Conservation (phyloP, 1,284 basidiomycete genomes). For the Moniliophthora roreri region DNA sequence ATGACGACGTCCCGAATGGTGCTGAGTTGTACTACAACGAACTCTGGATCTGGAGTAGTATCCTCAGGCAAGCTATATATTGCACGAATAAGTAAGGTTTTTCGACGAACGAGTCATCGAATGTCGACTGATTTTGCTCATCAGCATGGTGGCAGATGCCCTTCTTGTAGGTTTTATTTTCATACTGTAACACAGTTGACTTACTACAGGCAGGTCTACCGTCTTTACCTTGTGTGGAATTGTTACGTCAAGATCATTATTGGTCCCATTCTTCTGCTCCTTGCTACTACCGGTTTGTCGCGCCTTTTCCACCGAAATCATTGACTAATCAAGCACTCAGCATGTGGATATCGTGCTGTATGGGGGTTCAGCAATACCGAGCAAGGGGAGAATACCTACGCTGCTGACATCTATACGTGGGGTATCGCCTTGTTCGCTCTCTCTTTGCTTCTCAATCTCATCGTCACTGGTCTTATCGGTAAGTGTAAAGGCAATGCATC, state of each 20-base stretch:
- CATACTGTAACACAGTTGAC: neutral
- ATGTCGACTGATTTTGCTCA: neutral
- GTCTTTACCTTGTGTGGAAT: constrained; percentile 3
- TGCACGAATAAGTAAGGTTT: neutral
- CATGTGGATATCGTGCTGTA: neutral
- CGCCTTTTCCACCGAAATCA: neutral
- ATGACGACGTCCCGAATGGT: neutral
- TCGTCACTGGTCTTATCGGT: constrained; percentile 3
- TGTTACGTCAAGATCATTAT: neutral
- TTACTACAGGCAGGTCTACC: neutral
- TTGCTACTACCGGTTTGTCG: neutral
- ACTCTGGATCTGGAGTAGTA: neutral
- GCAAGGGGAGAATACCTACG: neutral
- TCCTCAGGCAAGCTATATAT: neutral
- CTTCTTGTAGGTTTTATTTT: neutral
- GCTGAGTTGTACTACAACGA: neutral
- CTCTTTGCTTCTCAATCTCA: neutral
- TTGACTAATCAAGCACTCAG: neutral
- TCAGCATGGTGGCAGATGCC: neutral
- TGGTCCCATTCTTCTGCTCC: neutral
- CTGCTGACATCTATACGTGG: neutral
- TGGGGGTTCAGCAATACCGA: neutral
- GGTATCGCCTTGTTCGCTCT: neutral
- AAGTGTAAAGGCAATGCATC: neutral
- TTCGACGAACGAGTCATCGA: neutral